Base-by-base conservation (phyloP, 2,329 filamentous ascomycete genomes). In the Chalaropsis thielavioides region DNA sequence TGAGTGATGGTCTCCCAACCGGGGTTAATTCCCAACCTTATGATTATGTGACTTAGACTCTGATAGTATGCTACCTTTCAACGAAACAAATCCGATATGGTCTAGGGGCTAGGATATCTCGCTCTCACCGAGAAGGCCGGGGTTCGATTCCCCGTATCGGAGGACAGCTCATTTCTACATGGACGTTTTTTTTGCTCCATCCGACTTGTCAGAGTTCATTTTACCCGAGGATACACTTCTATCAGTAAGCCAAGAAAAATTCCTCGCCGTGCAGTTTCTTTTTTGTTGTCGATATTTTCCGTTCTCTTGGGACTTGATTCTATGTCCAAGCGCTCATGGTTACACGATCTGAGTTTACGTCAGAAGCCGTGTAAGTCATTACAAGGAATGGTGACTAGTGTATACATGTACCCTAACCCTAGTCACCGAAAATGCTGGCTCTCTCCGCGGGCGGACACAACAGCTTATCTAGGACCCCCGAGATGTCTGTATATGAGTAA, bases 61-160 rank as follows among this genome's bases (percentile, higher is more conserved):
- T 38, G 35, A 1, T 38, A 38, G 35, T 8, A 38, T 4, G 1
- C 1, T 38, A 1, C 10, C 6, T 24, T 24, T 51, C 17, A 11
- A 7, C 6, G 11, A 44, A 22, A n/a, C 10, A n/a, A 49, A 61
- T 68, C 67, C 64, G 64, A 64, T 66, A 64, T 68, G 58, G 67
- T 67, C 61, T 68, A 64, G 51, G 61, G 67, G 66, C 56, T 68
- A 68, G 64, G 61, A 68, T 68, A 64, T 66, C 64, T 65, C 65
- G 67, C 65, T 67, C 62, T 68, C 66, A 64, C 68, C 68, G 68
- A 65, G 67, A 63, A 66, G 68, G 65, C 67, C 68, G 58, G 68
- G 68, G 68, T 69, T 69, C 68, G 66, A 69, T 69, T 69, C 67
- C 67, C 68, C 61, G 68, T 68, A 68, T 65, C 67, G 66, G 68